Conservation (phyloP, 2,329 filamentous ascomycete genomes). For the Iodosphaeria phyllophila region DNA sequence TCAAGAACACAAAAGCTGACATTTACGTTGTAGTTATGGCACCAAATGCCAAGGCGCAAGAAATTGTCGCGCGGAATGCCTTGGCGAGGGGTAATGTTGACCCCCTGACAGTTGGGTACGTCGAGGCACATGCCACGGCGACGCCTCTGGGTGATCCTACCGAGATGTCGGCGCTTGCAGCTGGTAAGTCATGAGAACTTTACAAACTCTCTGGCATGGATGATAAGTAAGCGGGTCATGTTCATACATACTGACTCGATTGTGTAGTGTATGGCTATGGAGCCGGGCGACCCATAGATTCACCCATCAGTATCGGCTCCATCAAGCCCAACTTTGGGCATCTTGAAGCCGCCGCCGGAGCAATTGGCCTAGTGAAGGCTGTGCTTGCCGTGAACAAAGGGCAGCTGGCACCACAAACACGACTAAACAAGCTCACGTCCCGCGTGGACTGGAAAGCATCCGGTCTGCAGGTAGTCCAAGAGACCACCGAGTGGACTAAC, state of each 20-base stretch:
- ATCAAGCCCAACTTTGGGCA: conserved; percentile 15
- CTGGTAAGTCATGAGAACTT: too few relatives aligned
- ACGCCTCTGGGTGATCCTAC: conserved; percentile 17
- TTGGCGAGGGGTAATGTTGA: conserved; percentile 11
- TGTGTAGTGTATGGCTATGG: too few relatives aligned
- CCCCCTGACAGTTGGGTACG: conserved; percentile 8
- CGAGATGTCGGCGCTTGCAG: conserved; percentile 14
- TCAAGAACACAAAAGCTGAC: too few relatives aligned
- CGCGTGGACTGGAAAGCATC: conserved; percentile 12
- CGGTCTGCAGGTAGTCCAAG: conserved; percentile 8
- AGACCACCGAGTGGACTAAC: conserved; percentile 7
- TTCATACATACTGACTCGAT: too few relatives aligned
- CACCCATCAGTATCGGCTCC: conserved; percentile 9
- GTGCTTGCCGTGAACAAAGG: conserved; percentile 8
- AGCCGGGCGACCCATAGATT: neutral
- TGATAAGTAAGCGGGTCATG: too few relatives aligned
- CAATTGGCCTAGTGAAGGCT: conserved; percentile 9
- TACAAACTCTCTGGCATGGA: too few relatives aligned
- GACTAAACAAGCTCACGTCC: conserved; percentile 14
- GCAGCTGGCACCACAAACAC: conserved; percentile 15
- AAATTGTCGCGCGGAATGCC: conserved; percentile 11
- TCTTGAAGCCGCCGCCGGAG: conserved; percentile 12
- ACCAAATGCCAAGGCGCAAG: conserved; percentile 14
- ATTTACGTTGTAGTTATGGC: too few relatives aligned
- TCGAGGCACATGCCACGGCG: conserved; percentile 19